Base-by-base conservation (phyloP, 208 protist genomes). In the Ichthyophonus hoferi region DNA sequence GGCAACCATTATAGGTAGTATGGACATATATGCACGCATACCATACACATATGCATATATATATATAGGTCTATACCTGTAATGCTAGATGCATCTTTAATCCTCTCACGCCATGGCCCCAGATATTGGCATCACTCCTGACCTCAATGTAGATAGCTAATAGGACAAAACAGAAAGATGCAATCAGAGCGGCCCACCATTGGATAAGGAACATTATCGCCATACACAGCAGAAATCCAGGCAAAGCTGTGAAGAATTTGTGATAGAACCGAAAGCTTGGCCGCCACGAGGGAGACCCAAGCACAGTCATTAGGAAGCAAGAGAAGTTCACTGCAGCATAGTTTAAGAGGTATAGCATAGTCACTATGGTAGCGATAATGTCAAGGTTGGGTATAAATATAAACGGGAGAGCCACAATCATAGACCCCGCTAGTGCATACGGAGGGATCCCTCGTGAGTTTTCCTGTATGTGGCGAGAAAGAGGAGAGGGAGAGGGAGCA, bases 181-280 rank as follows among this genome's bases (percentile, higher is more conserved):
- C 34, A 2, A 93, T 39, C 14, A 94, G 37, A 37, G 88, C 88
- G 34, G 79, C 86, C 2, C 42, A 76, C 86, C 83, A 89, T 3
- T 82, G 0, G 50, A 93, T 92, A 40, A 89, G 34, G 84, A 94
- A 93, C 93, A 94, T 94, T 35, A 93, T 34, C 1, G 67, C 24
- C n/a, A 92, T 17, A 67, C 90, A 90, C 17, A 89, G 43, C 31
- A 94, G 0, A 3, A 82, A 77, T 31, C 92, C 93, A 17, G 78
- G 34, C 17, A 93, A 42, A 37, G 81, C 81, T 1, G 91, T 89
- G 1, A 92, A 88, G 41, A 50, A 31, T 42, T 83, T 87, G 79
- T 92, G 89, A 84, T 93, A 93, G 87, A 31, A 85, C n/a, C 81
- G 24, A 84, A 88, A 94, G 24, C 39, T 38, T 31, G 92, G 92